phyloP scores from a whole-genome alignment of 2,329 filamentous ascomycete species.

The Xylariomycetidae sp. region DNA sequence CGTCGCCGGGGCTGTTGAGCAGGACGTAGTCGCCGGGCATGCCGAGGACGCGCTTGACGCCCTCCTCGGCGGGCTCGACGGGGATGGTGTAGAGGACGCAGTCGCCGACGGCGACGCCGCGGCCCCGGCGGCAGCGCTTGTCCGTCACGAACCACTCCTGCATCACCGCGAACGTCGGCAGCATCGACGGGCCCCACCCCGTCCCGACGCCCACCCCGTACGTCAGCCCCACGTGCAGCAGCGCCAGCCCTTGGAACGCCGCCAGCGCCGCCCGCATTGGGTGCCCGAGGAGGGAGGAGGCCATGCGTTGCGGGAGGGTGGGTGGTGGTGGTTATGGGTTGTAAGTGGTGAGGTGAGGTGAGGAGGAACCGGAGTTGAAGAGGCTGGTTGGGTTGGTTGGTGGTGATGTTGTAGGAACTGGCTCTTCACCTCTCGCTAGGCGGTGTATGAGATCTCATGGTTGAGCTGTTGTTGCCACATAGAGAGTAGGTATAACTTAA shows the following conservation, averaged over 20 bases:
- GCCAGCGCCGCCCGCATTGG: conserved; percentile 37
- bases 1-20: conserved; percentile 51
- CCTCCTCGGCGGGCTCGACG: conserved; percentile 50
- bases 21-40: conserved; percentile 72
- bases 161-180: conserved; percentile 67
- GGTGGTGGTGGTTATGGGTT: neutral
- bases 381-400: neutral
- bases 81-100: conserved; percentile 76
- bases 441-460: neutral
- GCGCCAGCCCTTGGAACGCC: conserved; percentile 39
- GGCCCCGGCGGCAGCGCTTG: conserved; percentile 62
- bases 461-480: too few relatives aligned
- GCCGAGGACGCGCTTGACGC: conserved; percentile 74
- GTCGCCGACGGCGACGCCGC: conserved; percentile 67
- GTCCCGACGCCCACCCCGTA: conserved; percentile 57
- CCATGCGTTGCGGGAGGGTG: conserved; percentile 7
- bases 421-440: conserved; percentile 1
- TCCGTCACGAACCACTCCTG: conserved; percentile 66
- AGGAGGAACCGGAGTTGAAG: conserved; percentile 4
- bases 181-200: conserved; percentile 76
- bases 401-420: neutral
- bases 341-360: neutral
- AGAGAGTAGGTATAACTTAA: too few relatives aligned
- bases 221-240: conserved; percentile 46
- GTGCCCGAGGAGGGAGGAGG: conserved; percentile 23